Base-by-base conservation (phyloP, 83 land plant species). In the Thuja plicata region DNA sequence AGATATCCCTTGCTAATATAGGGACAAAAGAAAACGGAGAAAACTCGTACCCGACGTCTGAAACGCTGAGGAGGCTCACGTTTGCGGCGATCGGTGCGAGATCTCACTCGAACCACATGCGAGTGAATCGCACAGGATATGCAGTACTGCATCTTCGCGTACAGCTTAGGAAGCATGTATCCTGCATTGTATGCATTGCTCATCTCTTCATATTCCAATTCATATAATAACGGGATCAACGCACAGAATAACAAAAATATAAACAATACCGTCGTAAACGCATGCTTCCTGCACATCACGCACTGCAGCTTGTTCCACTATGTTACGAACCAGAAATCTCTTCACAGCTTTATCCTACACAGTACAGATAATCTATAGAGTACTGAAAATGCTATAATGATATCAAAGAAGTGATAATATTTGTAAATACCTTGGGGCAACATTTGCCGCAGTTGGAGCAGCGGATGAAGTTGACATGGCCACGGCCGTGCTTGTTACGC, bases 401-500 rank as follows among this genome's bases (percentile, higher is more conserved):
- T 6, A 24, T 62, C 27, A 62, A 62, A 5, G n/a, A 24, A 24
- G 70, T 6, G 27, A 62, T 62, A 1, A 4, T 24, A 21, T 62
- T 24, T 19, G 27, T 24, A 62, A 24, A 62, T 21, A 62, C 70
- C 70, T 95, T 95, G 40, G 96, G 96, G 89, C 92, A 91, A 91
- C 96, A 95, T 40, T 91, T 90, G 3, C 92, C 96, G 83, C 96
- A 95, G 89, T 94, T 95, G 73, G 73, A 66, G 10, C 96, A 95
- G 62, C 96, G 92, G 54, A 95, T 93, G 87, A 91, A 92, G 54
- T 95, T 92, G 50, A 92, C 93, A 84, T 95, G 96, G 76, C 96
- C 96, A n/a, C 96, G 94, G 24, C 96, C 96, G 78, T 95, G 96
- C 96, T 95, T 95, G 94, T 94, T 95, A 85, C 96, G 95, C 19